A percentile compares a stretch with the other conserved stretches of the same genome.
phyloP scores from a whole-genome alignment of 1,139 yeast genomes.

The Geotrichum bryndzae region DNA sequence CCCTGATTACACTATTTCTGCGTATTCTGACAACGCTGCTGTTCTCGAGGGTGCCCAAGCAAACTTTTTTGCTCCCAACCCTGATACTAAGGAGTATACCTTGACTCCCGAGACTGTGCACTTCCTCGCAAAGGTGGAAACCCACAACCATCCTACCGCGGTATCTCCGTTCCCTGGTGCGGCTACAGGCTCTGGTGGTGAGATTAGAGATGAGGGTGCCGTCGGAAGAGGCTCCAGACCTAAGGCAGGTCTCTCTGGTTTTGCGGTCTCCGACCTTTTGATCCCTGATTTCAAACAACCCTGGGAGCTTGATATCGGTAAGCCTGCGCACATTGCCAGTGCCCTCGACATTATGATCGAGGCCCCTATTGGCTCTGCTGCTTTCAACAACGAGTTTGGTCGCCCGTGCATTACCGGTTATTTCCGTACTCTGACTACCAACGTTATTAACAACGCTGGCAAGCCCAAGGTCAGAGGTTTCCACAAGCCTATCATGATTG shows the following conservation, averaged over 20 bases:
- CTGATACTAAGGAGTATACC: conserved; percentile 64
- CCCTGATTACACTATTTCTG: conserved; percentile 82
- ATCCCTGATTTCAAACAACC: conserved; percentile 87
- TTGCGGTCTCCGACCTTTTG: conserved; percentile 80
- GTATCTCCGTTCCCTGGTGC: conserved; percentile 99
- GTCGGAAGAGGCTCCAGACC: conserved; percentile 97
- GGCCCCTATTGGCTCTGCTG: conserved; percentile 97
- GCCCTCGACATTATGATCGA: conserved; percentile 91
- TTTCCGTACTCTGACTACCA: conserved; percentile 89
- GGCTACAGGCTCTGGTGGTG: conserved; percentile 99
- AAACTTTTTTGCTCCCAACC: conserved; percentile 75
- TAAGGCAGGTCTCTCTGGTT: conserved; percentile 94
- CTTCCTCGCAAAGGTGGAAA: conserved; percentile 90
- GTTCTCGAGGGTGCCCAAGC: conserved; percentile 74
- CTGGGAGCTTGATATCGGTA: conserved; percentile 88
- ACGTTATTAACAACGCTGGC: conserved; percentile 56
- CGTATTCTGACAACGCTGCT: conserved; percentile 98
- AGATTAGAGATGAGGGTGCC: conserved; percentile 99
- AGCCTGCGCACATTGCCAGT: conserved; percentile 89
- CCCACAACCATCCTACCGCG: conserved; percentile 99
- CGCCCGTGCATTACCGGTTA: conserved; percentile 97
- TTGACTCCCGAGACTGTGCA: conserved; percentile 74
- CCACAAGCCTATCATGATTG: conserved; percentile 98
- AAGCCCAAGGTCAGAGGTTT: conserved; percentile 81
- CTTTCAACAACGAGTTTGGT: conserved; percentile 97